Base-by-base conservation (phyloP, 768 basidiomycete genomes). In the Clitopilus passeckerianus region DNA sequence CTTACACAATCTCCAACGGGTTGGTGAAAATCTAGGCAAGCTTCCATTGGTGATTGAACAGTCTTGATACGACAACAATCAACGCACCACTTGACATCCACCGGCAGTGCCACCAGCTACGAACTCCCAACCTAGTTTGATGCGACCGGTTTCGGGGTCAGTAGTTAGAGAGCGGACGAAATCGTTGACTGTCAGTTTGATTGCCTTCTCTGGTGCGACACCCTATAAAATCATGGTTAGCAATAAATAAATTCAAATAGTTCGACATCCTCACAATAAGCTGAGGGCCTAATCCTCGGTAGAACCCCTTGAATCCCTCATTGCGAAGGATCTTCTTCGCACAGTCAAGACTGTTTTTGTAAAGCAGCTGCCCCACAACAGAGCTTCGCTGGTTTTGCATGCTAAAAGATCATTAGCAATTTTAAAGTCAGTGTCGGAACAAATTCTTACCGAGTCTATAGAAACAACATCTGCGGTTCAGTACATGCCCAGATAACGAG, bases 331-430 rank as follows among this genome's bases (percentile, higher is more conserved):
- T 95, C 71, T 96, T 98, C 67, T 80, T 80, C 30, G 95, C 90
- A 70, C 97, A 99, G 69, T 99, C 97, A 35, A 91, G 68, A 66
- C 93, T 95, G 78, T 97, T 98, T 79, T 95, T 91, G 79, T 99
- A 99, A 50, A 98, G 74, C 67, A 98, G 77, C 74, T 99, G 96
- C 35, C 97, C 97, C 30, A 99, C 97, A 20, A 99, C 92, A 6
- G 91, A 94, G 63, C 89, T 93, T 14, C 97, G 87, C 72, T 99
- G 97, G 70, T 99, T 99, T 78, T 99, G 97, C 82, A 99, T 94
- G 37, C 94, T 93, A 61, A 12, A 56, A 34, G 22, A 43, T 12
- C 2, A 41, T 41, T 41, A 15, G n/a, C 15, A 12, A 41, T 9
- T 56, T 54, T 54, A 57, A 33, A 30, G 27, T 30, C 27, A 30